Base-by-base conservation (phyloP, 2,329 filamentous ascomycete genomes). In the Arthroderma sp. region DNA sequence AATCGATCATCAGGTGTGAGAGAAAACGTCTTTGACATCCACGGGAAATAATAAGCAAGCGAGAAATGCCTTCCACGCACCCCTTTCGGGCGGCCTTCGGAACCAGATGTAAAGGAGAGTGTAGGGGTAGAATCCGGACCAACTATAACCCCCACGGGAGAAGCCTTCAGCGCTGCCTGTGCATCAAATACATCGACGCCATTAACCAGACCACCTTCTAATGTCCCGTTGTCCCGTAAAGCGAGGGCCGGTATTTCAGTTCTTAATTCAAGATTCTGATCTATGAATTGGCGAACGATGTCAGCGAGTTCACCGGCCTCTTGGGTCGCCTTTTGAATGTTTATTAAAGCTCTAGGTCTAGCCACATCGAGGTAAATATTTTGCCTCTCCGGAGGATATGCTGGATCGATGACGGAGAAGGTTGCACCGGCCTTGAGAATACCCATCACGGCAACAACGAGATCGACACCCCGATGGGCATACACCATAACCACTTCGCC, bases 401-500 rank as follows among this genome's bases (percentile, higher is more conserved):
- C 74, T 27, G 87, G 88, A 59, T 94, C 87, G 15, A 94, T 74
- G 36, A 70, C 65, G 44, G 71, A 75, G 60, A 77, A 73, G 32
- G 73, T 75, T 6, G 73, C 76, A 46, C 76, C 76, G 33, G 75
- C 73, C 63, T 71, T 69, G 60, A 78, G 59, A 22, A 73, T 74
- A 48, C 87, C 88, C 85, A 94, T 94, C 44, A 87, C 80, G 32
- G 82, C 78, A 5, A 84, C 77, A 0, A 84, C 81, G 36, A 85
- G 65, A 54, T 85, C 85, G 31, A 94, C 87, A 46, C 79, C 79
- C 47, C 88, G 78, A 64, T 94, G 77, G 45, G 85, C 85, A 59
- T 80, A 95, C 50, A 91, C 84, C 85, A 94, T 94, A 55, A 94
- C 86, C 2, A 94, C 87, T 58, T 96, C 87, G 6, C 86, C 87